Evolutionary conservation across 768 basidiomycete species (phyloP).

Genomic region (Infundibulicybe gibba): DNA sequence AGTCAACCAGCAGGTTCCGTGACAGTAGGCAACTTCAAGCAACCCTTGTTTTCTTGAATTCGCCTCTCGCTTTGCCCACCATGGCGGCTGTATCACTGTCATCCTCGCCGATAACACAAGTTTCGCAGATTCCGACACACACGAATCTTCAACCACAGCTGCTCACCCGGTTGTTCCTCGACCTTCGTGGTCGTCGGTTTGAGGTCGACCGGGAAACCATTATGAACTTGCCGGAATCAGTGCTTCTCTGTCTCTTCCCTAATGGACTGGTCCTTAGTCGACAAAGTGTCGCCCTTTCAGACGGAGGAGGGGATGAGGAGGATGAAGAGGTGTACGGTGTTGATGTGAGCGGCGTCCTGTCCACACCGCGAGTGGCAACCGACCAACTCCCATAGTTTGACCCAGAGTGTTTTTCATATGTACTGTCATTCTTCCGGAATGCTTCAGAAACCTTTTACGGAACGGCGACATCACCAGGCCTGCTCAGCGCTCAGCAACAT

Average conservation of each 20-base stretch:
- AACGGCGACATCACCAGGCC: slow-evolving; percentile 63
- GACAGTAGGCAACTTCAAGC: no score
- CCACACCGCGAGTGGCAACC: not conserved
- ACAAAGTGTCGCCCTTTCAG: slow-evolving; percentile 73
- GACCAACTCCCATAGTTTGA: slow-evolving; percentile 68
- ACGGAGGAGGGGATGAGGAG: slow-evolving; percentile 71
- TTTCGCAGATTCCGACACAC: slow-evolving; percentile 62
- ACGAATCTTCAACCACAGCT: slow-evolving; percentile 82
- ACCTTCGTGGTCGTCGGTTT: slow-evolving; percentile 88
- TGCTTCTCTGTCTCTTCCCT: slow-evolving; percentile 93
- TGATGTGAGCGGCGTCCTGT: slow-evolving; percentile 64
- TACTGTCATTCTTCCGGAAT: slow-evolving; percentile 86
- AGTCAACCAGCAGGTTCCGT: no score
- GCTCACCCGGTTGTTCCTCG: slow-evolving; percentile 84
- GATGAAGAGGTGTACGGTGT: slow-evolving; percentile 95
- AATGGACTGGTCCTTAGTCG: slow-evolving; percentile 93
- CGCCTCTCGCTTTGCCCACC: not conserved
- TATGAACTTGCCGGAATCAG: slow-evolving; percentile 97
- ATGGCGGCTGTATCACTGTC: slow-evolving; percentile 42
- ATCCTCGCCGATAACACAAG: slow-evolving; percentile 53
- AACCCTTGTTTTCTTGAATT: no score
- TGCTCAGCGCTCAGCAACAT: slow-evolving; percentile 77
- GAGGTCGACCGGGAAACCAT: slow-evolving; percentile 96
- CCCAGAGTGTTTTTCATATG: slow-evolving; percentile 93
- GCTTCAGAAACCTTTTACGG: slow-evolving; percentile 94